Percentiles rank a stretch among this genome's conserved stretches.
These are phyloP conservation scores for Cucurbita argyrosperma DNA, from an alignment of 306 rosid species.

Conservation along the genomic window DNA sequence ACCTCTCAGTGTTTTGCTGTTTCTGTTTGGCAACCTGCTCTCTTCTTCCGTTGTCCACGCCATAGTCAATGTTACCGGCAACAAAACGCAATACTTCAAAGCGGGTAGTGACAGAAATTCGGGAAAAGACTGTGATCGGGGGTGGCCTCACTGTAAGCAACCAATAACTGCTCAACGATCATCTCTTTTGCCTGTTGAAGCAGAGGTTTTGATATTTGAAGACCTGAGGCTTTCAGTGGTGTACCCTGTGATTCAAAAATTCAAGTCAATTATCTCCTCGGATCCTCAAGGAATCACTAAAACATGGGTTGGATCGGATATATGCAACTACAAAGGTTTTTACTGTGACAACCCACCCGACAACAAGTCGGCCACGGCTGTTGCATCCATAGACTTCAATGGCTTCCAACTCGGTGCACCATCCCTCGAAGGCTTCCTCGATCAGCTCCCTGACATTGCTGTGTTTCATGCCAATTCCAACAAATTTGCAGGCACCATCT, in stretches of 20 bases:
- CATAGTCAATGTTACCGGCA: slow-evolving; percentile 10
- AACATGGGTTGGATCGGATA: slow-evolving; percentile 65
- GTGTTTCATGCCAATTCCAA: slow-evolving; percentile 86
- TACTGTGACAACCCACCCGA: slow-evolving; percentile 66
- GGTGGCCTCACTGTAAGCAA: slow-evolving; percentile 1
- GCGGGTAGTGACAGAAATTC: not conserved
- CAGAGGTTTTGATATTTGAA: slow-evolving; percentile 26
- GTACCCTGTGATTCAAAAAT: slow-evolving; percentile 67
- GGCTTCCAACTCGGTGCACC: slow-evolving; percentile 59
- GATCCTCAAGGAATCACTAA: slow-evolving; percentile 58
- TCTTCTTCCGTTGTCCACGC: slow-evolving; percentile 11
- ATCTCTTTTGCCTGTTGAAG: slow-evolving; percentile 14
- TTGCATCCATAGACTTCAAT: slow-evolving; percentile 74
- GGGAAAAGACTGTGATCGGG: slow-evolving; percentile 17
- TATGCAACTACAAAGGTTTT: slow-evolving; percentile 72
- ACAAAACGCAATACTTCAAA: not conserved
- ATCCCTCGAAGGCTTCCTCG: slow-evolving; percentile 66
- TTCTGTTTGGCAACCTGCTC: slow-evolving; percentile 21
- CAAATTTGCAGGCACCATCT: slow-evolving; percentile 50
- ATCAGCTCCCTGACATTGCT: slow-evolving; percentile 69
- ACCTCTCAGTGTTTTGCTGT: slow-evolving; percentile 7
- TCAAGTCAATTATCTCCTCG: slow-evolving; percentile 55
- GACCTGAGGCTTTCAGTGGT: slow-evolving; percentile 52
- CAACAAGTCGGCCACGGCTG: slow-evolving; percentile 47
- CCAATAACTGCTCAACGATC: slow-evolving; percentile 7